A percentile compares a stretch with the other conserved stretches of the same genome.
Conservation (phyloP, 805 yeast species). For the Candida alai region DNA sequence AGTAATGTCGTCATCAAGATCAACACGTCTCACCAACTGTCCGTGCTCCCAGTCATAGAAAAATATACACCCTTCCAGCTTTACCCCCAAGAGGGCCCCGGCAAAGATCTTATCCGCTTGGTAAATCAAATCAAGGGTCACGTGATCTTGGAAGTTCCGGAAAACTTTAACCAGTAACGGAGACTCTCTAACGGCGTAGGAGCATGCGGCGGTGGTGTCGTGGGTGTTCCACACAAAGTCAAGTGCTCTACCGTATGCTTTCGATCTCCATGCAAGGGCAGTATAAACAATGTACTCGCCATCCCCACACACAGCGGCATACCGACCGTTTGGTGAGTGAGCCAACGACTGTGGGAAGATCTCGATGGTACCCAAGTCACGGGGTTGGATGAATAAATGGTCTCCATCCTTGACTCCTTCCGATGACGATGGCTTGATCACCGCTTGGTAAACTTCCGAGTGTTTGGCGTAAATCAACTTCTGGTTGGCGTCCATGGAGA, state of each 20-base stretch:
- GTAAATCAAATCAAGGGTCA: constrained; percentile 61
- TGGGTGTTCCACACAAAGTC: constrained; percentile 96
- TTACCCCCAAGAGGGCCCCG: constrained; percentile 84
- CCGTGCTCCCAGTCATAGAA: constrained; percentile 96
- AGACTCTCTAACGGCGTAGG: constrained; percentile 78
- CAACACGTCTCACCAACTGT: constrained; percentile 78
- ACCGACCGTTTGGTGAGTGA: constrained; percentile 97
- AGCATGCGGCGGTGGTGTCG: constrained; percentile 52
- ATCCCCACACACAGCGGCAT: constrained; percentile 95
- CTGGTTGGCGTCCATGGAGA: constrained; percentile 91
- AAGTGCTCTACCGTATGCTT: constrained; percentile 82
- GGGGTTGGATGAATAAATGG: constrained; percentile 66
- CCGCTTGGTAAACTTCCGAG: constrained; percentile 81
- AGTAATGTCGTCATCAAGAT: constrained; percentile 67
- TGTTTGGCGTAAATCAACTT: constrained; percentile 89
- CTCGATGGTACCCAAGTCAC: constrained; percentile 93
- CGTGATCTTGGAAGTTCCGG: constrained; percentile 81
- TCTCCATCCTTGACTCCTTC: constrained; percentile 80
- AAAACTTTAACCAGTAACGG: constrained; percentile 61
- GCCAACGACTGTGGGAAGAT: constrained; percentile 81
- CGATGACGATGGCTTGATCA: constrained; percentile 61
- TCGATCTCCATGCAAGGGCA: constrained; percentile 97
- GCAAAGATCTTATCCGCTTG: constrained; percentile 79
- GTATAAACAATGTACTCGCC: constrained; percentile 96
- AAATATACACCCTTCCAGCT: constrained; percentile 77